phyloP scores from a whole-genome alignment of 106 monocot species.

The Dendrobium huoshanense region DNA sequence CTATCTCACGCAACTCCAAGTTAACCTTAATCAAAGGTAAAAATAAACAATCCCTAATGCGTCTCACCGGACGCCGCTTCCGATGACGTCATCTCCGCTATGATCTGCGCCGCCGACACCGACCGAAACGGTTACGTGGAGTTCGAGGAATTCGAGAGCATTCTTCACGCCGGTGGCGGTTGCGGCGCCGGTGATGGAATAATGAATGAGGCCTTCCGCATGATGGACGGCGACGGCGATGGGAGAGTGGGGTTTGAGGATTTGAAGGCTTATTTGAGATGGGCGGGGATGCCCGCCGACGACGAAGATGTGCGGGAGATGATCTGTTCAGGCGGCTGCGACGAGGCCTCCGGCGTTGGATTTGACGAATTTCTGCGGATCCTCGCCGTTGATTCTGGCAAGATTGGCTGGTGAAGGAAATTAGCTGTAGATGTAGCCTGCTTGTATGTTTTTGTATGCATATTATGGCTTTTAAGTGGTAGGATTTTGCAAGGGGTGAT shows the following conservation, averaged over 20 bases:
- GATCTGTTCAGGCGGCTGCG: conserved; percentile 53
- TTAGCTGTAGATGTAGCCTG: too few species aligned
- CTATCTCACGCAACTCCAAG: background rate
- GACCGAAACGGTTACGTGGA: conserved; percentile 74
- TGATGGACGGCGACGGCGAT: conserved; percentile 89
- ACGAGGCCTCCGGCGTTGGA: conserved; percentile 24
- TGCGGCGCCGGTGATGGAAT: background rate
- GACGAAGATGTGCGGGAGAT: conserved; percentile 73
- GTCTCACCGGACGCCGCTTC: conserved; percentile 30
- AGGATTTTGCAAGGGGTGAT: too few species aligned
- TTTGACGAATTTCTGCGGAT: conserved; percentile 44
- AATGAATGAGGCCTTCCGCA: conserved; percentile 57
- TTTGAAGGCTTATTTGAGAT: conserved; percentile 44
- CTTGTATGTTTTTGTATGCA: too few species aligned
- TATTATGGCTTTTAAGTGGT: too few species aligned
- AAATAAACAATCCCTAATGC: conserved; percentile 27
- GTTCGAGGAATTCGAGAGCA: conserved; percentile 70
- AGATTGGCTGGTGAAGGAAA: too few species aligned
- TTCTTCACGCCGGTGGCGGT: conserved; percentile 20
- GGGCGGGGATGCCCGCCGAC: conserved; percentile 35
- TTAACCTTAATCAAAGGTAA: background rate
- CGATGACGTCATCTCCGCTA: conserved; percentile 44
- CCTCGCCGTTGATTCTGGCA: conserved; percentile 26
- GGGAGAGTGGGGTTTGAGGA: conserved; percentile 81
- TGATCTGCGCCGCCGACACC: conserved; percentile 78